Evolutionary conservation across 2,329 filamentous ascomycete genomes (phyloP).

Genomic region (Alternaria novae-zelandiae): DNA sequence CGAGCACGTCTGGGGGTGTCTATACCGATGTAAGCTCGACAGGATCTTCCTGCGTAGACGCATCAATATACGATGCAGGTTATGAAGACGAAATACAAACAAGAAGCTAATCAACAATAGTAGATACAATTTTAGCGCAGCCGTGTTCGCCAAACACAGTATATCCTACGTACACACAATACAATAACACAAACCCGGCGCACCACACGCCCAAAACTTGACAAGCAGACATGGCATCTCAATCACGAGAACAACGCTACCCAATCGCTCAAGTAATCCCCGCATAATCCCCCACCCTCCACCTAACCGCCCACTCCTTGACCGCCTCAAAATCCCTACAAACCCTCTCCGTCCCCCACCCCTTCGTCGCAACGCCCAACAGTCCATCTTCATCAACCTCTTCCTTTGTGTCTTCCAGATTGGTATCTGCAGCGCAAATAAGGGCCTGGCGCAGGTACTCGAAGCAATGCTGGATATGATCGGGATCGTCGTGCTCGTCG

Average conservation of each 20-base stretch:
- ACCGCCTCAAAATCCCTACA: slow-evolving; percentile 33
- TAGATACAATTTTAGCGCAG: neutral
- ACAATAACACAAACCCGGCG: neutral
- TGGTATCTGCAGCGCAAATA: slow-evolving; percentile 35
- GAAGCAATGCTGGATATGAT: slow-evolving; percentile 28
- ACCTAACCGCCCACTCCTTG: slow-evolving; percentile 31
- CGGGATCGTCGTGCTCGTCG: neutral
- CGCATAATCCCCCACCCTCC: slow-evolving; percentile 6
- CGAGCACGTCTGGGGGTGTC: fast-evolving
- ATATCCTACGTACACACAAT: neutral
- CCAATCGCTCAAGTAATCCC: neutral
- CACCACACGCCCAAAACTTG: neutral
- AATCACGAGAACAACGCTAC: neutral
- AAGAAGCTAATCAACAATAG: too few relatives aligned
- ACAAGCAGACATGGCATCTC: neutral
- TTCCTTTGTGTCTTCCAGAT: slow-evolving; percentile 16
- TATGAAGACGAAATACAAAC: too few relatives aligned
- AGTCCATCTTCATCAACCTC: slow-evolving; percentile 3
- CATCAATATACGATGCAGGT: too few relatives aligned
- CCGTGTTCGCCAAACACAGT: neutral
- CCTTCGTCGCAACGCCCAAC: neutral
- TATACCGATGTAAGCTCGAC: neutral
- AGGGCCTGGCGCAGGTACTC: slow-evolving; percentile 35
- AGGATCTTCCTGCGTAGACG: neutral
- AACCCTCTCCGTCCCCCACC: slow-evolving; percentile 30